Conservation (phyloP, 768 basidiomycete genomes). For the Kwoniella sp. region DNA sequence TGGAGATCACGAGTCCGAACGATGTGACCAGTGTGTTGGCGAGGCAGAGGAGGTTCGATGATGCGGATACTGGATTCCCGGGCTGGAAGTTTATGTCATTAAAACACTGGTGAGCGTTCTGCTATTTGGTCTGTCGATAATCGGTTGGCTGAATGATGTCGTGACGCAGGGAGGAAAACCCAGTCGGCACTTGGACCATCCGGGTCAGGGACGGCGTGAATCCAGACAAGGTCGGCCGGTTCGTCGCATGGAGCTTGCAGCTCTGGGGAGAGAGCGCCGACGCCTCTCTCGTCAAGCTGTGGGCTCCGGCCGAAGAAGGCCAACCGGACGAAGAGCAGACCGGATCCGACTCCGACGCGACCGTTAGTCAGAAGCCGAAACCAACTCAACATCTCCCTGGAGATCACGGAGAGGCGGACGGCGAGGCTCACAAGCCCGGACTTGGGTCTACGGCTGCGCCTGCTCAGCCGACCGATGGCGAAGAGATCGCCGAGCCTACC, state of each 20-base stretch:
- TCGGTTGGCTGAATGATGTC: constrained; percentile 13
- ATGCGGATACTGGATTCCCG: constrained; percentile 65
- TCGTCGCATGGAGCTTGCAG: constrained; percentile 87
- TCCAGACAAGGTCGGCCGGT: constrained; percentile 58
- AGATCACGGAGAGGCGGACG: constrained; percentile 74
- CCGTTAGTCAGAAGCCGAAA: constrained; percentile 67
- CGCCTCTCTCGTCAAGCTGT: constrained; percentile 61
- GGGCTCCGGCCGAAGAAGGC: constrained; percentile 50
- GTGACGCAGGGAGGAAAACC: constrained; percentile 75
- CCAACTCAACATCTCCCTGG: constrained; percentile 82
- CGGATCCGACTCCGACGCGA: constrained; percentile 45
- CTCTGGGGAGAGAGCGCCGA: constrained; percentile 88
- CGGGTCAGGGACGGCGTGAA: constrained; percentile 73
- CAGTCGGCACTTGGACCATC: constrained; percentile 84
- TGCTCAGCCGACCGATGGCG: constrained; percentile 24
- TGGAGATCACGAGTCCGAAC: constrained; percentile 77
- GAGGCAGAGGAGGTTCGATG: constrained; percentile 64
- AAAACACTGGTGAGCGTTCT: constrained; percentile 79
- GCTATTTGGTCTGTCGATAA: neutral
- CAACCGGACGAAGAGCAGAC: constrained; percentile 48
- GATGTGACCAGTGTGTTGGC: constrained; percentile 82
- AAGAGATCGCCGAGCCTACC: constrained; percentile 37
- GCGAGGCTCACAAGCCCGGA: constrained; percentile 70
- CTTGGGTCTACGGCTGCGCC: constrained; percentile 27
- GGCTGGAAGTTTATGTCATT: constrained; percentile 99